Evolutionary conservation across 2,329 filamentous ascomycete species (phyloP).

Genomic region (Beauveria sp.): DNA sequence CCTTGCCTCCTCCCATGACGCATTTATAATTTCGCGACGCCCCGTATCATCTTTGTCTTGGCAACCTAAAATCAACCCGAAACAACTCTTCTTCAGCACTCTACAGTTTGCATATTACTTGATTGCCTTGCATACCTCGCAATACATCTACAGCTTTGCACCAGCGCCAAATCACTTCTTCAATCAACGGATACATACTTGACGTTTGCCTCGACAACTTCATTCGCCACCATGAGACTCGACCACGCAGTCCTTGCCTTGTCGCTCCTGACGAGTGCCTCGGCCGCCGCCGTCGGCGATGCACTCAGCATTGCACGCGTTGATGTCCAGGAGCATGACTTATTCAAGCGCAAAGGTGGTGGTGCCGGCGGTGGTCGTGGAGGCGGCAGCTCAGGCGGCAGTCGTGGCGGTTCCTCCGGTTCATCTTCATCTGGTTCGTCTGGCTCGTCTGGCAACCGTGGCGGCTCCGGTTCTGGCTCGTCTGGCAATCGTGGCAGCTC

Average conservation of each 20-base stretch:
- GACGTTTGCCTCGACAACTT: neutral
- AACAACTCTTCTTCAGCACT: neutral
- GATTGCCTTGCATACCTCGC: neutral
- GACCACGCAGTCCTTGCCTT: conserved; percentile 22
- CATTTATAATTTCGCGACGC: conserved; percentile 6
- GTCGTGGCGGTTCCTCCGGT: neutral
- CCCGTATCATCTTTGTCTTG: neutral
- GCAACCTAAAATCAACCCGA: neutral
- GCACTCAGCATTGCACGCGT: conserved; percentile 14
- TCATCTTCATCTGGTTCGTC: neutral
- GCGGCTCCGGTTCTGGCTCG: neutral
- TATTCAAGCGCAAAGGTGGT: conserved; percentile 44
- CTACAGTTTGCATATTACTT: neutral
- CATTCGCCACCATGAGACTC: conserved; percentile 23
- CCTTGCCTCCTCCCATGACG: neutral
- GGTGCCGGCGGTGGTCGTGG: neutral
- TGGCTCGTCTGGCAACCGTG: neutral
- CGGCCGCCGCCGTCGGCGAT: conserved; percentile 4
- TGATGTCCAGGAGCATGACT: conserved; percentile 29
- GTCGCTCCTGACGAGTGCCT: conserved; percentile 19
- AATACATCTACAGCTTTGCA: neutral
- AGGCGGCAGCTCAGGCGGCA: neutral
- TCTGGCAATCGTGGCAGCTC: neutral
- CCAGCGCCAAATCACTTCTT: neutral
- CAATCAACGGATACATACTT: neutral